phyloP scores from a whole-genome alignment of 305 asterid genomes.

The Striga hermonthica region DNA sequence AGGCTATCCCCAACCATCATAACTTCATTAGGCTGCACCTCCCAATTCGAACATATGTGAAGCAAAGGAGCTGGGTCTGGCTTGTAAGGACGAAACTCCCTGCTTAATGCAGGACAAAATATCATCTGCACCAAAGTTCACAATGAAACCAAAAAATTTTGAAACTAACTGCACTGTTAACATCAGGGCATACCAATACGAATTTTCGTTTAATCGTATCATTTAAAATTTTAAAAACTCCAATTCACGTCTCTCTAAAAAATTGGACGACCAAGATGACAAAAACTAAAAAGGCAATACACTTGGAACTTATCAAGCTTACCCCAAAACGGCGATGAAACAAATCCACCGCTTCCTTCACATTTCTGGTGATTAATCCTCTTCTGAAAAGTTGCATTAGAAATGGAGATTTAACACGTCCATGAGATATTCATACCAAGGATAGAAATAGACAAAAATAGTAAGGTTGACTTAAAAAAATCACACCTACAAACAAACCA shows the following conservation, averaged over 20 bases:
- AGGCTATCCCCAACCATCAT: conserved; percentile 95
- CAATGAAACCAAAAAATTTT: conserved; percentile 7
- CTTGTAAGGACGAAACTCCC: conserved; percentile 88
- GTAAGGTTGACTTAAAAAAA: not conserved
- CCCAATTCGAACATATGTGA: conserved; percentile 80
- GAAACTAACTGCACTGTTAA: not conserved
- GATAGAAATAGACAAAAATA: not conserved
- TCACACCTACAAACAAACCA: not conserved
- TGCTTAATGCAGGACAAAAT: conserved; percentile 87
- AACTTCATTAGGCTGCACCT: conserved; percentile 70
- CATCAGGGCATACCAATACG: not conserved
- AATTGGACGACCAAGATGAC: conserved; percentile 9
- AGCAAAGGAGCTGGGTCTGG: conserved; percentile 92
- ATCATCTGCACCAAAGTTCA: conserved; percentile 47
- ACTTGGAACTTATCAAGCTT: conserved; percentile 33
- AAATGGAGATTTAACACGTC: conserved; percentile 17
- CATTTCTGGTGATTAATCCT: conserved; percentile 91
- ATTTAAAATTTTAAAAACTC: not conserved
- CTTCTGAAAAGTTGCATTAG: conserved; percentile 53
- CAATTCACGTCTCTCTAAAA: not conserved
- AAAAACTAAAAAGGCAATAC: not conserved
- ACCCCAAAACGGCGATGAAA: conserved; percentile 88
- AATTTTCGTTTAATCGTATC: not conserved
- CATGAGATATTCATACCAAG: not conserved
- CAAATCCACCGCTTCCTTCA: conserved; percentile 75